Base-by-base conservation (phyloP, 768 basidiomycete genomes). In the Boletus subparvulus region DNA sequence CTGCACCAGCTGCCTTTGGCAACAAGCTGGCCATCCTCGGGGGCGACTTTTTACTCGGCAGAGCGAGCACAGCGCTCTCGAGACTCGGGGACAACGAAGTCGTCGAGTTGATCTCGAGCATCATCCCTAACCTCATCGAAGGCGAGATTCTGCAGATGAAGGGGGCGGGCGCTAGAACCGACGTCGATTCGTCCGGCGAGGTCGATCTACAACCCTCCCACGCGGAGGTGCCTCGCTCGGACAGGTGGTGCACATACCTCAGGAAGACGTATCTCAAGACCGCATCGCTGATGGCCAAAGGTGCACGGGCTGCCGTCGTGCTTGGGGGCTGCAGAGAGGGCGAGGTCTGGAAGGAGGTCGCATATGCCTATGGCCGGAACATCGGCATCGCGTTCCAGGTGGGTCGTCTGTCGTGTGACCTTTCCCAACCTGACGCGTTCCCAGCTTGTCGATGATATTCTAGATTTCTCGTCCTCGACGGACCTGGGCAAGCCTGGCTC, bases 331-430 rank as follows among this genome's bases (percentile, higher is more conserved):
- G 79, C 61, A 74, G 67, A 49, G 83, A 87, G 65, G 86, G 84
- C n/a, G 90, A 94, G 63, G 66, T 86, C 11, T 87, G 91, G 79
- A 93, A 92, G 71, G 94, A 96, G 71, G 80, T 86, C 6, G 94
- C 94, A 14, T 97, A 96, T 74, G 87, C 85, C 7, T 97, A 92
- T 72, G 94, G 93, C 1, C 80, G 92, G 52, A 93, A 95, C 73
- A 66, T 96, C 17, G 94, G 94, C 3, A 90, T 95, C 58, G 92
- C 94, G n/a, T 97, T 98, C 76, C 95, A 97, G 83, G 94, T 94
- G 60, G 52, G 78, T 71, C 10, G 10, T 30, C 6, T 41, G 10
- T 36, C 13, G 37, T 17, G 36, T n/a, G 28, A 17, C 10, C 16
- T 21, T 26, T 17, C 24, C 4, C 17, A 2, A 13, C 12, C 30